phyloP scores from a whole-genome alignment of 768 basidiomycete species.

The Podaxis mareebaensis region DNA sequence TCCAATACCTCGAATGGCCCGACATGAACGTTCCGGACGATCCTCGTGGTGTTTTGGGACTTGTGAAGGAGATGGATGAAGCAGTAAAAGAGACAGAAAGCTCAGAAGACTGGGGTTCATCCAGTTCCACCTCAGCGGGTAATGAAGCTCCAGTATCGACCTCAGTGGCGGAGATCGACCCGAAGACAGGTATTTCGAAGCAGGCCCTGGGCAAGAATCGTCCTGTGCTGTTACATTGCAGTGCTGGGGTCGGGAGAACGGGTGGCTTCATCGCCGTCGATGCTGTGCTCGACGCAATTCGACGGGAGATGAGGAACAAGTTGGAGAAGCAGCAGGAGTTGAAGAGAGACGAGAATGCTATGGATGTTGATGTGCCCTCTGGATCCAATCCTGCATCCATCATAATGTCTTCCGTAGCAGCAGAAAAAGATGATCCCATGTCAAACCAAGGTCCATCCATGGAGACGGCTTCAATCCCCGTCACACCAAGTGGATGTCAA shows the following conservation, averaged over 20 bases:
- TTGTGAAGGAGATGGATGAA: slow-evolving; percentile 71
- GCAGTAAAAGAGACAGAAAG: slow-evolving; percentile 37
- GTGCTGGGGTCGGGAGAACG: slow-evolving; percentile 93
- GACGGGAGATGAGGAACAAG: slow-evolving; percentile 47
- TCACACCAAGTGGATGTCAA: slow-evolving; percentile 4
- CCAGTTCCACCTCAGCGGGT: slow-evolving; percentile 6
- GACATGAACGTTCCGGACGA: slow-evolving; percentile 94
- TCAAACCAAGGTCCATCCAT: background rate
- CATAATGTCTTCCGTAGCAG: slow-evolving; percentile 7
- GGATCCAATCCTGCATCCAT: background rate
- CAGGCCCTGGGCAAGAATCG: slow-evolving; percentile 48
- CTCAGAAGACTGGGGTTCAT: slow-evolving; percentile 17
- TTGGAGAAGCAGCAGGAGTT: slow-evolving; percentile 19
- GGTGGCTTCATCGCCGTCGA: slow-evolving; percentile 93
- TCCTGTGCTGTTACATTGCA: slow-evolving; percentile 84
- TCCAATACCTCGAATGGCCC: slow-evolving; percentile 95
- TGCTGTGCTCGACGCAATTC: slow-evolving; percentile 76
- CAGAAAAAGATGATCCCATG: slow-evolving; percentile 3
- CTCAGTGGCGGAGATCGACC: slow-evolving; percentile 43
- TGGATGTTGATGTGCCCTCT: slow-evolving; percentile 31
- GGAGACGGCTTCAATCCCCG: background rate
- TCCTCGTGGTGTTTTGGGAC: slow-evolving; percentile 68
- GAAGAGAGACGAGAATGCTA: slow-evolving; percentile 21
- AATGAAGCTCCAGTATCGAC: slow-evolving; percentile 12
- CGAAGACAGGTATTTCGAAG: slow-evolving; percentile 53